These are phyloP conservation scores for Urtica urens DNA, from an alignment of 306 rosid genomes.

Conservation along the genomic window DNA sequence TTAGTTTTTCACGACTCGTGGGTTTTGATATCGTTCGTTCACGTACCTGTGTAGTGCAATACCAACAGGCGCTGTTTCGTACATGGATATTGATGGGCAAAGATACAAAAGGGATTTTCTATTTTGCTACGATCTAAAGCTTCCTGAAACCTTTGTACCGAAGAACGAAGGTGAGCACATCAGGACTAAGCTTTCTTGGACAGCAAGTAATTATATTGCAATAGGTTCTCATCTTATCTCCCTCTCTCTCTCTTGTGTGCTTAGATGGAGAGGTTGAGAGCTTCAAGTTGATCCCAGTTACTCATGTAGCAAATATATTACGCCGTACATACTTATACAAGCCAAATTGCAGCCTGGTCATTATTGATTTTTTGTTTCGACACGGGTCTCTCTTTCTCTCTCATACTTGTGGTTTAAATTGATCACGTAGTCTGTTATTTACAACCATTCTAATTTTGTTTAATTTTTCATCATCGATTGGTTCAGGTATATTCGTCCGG, in stretches of 20 bases:
- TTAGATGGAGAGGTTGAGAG: conserved; percentile 62
- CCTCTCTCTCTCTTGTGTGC: not conserved
- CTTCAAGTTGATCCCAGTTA: conserved; percentile 58
- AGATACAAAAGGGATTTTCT: conserved; percentile 66
- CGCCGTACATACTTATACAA: conserved; percentile 50
- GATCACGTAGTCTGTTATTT: not conserved
- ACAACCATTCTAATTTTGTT: not conserved
- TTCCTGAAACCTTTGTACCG: conserved; percentile 61
- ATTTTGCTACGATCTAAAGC: conserved; percentile 83
- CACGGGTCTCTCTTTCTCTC: conserved; percentile 43
- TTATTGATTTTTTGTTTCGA: conserved; percentile 59
- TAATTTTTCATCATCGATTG: conserved; percentile 1
- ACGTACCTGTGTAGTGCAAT: conserved; percentile 37
- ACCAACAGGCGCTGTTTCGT: conserved; percentile 75
- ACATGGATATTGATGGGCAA: conserved; percentile 63
- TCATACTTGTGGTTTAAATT: no score
- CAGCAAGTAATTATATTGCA: no score
- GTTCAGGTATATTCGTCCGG: conserved; percentile 61
- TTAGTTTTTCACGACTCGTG: not conserved
- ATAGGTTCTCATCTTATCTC: no score
- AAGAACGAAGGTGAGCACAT: conserved; percentile 56
- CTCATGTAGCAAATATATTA: conserved; percentile 55
- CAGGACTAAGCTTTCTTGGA: conserved; percentile 3
- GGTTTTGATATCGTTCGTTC: no score
- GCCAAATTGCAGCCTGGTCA: conserved; percentile 62